Evolutionary conservation across 768 basidiomycete species (phyloP), one percentile per base, ranked within the genome.

Genomic region (Aureoboletus auriporus): DNA sequence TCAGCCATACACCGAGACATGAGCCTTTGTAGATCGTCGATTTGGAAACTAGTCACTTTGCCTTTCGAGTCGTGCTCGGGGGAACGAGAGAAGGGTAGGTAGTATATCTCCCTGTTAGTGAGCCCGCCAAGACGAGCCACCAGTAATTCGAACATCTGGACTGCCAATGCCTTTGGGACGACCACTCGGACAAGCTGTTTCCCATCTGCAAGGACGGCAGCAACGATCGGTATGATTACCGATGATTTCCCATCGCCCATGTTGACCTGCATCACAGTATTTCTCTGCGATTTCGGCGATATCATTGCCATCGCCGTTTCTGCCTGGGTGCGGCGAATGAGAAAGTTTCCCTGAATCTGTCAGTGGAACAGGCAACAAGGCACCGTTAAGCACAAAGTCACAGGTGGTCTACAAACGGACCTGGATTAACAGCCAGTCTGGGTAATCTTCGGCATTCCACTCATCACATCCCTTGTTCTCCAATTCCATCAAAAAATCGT

Each of bases 401-500:
- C 14, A 6, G 1, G 33, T 13, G 33, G 31, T 6, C 17, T 1
- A 16, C 6, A 23, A 8, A 44, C 42, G 30, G 9, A 73, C 70
- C 63, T 77, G 75, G 9, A 76, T 66, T 27, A 76, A 49, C 1
- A 75, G 53, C 76, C 74, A 77, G 43, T 74, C 73, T 0, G 67
- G 61, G 42, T 68, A 48, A 1, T 14, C 17, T 33, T 60, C 44
- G 1, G 53, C 44, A n/a, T 59, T 28, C 54, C 54, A 58, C 1
- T 46, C 58, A 11, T 57, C 50, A 9, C 47, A 58, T 11, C 57
- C 59, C 3, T 39, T 47, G 4, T 60, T 67, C 0, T 52, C 33
- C 4, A 62, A 7, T 37, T 66, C 62, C 42, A 50, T 59, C n/a
- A 38, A 54, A 26, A 71, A 59, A 1, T 70, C 71, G 3, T 36